Evolutionary conservation across 73 alveolate genomes (phyloP), one percentile per base, ranked within the genome.

Genomic region (Paraurostyla sp.): DNA sequence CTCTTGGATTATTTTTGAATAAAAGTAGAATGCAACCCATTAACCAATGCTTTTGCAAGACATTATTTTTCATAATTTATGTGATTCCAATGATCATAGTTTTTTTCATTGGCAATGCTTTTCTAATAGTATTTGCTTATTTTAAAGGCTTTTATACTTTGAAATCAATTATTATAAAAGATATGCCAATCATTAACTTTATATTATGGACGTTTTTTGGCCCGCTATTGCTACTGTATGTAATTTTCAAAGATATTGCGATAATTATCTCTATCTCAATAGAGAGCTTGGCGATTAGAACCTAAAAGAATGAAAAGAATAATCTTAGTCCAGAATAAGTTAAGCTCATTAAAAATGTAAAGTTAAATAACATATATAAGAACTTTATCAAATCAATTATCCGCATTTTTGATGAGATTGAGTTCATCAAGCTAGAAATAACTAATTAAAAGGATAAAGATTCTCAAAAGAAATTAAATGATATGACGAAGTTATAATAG

Each of bases 21-120:
- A 2, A 42, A 13, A 9, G 25, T 3, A 62, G 48, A 15, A 35
- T 42, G 32, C 45, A 23, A 3, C 29, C 20, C 0, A 20, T 83
- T 32, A 83, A 83, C 85, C 45, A 57, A 9, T 18, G 27, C 54
- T 83, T 22, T 23, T 83, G 92, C 38, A 83, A 83, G 45, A 29
- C 45, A 0, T 42, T 83, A 57, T 83, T 83, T 42, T 9, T 83
- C 45, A 6, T 83, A 3, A n/a, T 57, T 0, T 83, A 83, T 57
- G 60, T 54, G 22, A 7, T 83, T 1, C 92, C 92, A n/a, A 83
- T 83, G 92, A 11, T 83, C 23, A 27, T 83, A 41, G 59, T 25
- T 42, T 83, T 83, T 42, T 0, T 62, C 30, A 43, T 27, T 35
- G 60, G 25, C 35, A 63, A 83, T 22, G 13, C 18, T 3, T 18